These are phyloP conservation scores for Coemansia sp. DNA, from an alignment of 192 early-diverging fungal genomes.

Conservation along the genomic window DNA sequence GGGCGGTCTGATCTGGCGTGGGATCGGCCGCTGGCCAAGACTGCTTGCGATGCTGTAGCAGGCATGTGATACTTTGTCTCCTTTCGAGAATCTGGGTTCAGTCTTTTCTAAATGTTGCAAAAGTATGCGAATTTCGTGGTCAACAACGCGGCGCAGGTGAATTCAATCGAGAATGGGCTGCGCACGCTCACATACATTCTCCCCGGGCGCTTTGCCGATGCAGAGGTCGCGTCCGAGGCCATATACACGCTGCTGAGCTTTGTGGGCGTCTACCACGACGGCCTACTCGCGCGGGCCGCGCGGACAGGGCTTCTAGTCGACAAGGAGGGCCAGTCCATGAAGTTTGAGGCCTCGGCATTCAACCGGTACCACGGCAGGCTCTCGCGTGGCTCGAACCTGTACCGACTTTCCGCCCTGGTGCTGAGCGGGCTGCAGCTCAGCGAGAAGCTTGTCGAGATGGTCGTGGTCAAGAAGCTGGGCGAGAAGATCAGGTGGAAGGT, in stretches of 20 bases:
- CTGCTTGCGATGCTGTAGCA: too few species aligned
- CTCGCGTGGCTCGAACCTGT: conserved; percentile 41
- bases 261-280: conserved; percentile 81
- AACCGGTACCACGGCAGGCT: conserved; percentile 73
- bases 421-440: conserved; percentile 67
- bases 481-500: conserved; percentile 55
- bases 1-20: too few species aligned
- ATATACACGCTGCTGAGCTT: conserved; percentile 75
- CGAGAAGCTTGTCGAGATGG: conserved; percentile 76
- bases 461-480: conserved; percentile 59
- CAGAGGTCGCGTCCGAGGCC: conserved; percentile 87
- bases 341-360: conserved; percentile 31
- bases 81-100: neutral
- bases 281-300: conserved; percentile 52
- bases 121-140: conserved; percentile 79
- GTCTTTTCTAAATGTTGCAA: conserved; percentile 36
- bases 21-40: too few species aligned
- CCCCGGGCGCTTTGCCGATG: conserved; percentile 87
- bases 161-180: conserved; percentile 77
- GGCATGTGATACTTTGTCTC: too few species aligned
- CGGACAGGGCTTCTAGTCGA: conserved; percentile 27
- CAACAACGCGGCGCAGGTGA: conserved; percentile 83
- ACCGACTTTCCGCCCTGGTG: conserved; percentile 54
- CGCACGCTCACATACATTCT: conserved; percentile 86
- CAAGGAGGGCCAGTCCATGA: conserved; percentile 17